Evolutionary conservation across 169 alveolate genomes (phyloP), one percentile per base, ranked within the genome.

Genomic region (Pseudocohnilembus persalinus): DNA sequence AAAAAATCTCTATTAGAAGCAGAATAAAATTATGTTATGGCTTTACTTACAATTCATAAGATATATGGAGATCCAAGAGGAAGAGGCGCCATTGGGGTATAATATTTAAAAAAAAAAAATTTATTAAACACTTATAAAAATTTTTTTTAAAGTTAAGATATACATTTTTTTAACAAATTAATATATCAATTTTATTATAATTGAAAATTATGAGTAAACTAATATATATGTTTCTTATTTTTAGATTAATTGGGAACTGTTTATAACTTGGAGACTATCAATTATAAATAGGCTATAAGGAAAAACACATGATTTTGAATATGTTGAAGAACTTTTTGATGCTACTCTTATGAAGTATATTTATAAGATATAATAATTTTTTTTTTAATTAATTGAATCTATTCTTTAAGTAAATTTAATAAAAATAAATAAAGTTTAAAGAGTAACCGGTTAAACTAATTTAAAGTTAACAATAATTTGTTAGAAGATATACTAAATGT

Each of bases 21-120:
- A 31, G 95, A 91, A 77, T 68, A 78, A 49, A 79, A 76, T 74
- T 88, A 88, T 63, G 29, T 91, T 32, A 91, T 77, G 78, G 82
- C 92, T n/a, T 32, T 91, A 84, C 74, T 91, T 0, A 75, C 87
- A 11, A 79, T 84, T 29, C 84, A 88, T 64, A 30, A 81, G 31
- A n/a, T 85, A 29, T 76, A 76, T 29, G 95, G 95, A 0, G 95
- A 91, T 78, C 95, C 95, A 11, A 85, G 95, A 34, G 95, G 95
- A 20, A 82, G 95, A 88, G 95, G 95, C 1, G 76, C 78, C 73
- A 33, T 65, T 1, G 73, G 89, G 6, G 74, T 79, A 20, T 11
- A 11, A 11, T 11, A 11, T 20, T 49, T 11, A 11, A 49, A 49
- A 11, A 49, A 49, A 49, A 49, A 11, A 11, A 49, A 11, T 49